A percentile compares a stretch with the other conserved stretches of the same genome.
Evolutionary conservation across 2,329 filamentous ascomycete genomes (phyloP).

Genomic region (Microsporum ferrugineum): DNA sequence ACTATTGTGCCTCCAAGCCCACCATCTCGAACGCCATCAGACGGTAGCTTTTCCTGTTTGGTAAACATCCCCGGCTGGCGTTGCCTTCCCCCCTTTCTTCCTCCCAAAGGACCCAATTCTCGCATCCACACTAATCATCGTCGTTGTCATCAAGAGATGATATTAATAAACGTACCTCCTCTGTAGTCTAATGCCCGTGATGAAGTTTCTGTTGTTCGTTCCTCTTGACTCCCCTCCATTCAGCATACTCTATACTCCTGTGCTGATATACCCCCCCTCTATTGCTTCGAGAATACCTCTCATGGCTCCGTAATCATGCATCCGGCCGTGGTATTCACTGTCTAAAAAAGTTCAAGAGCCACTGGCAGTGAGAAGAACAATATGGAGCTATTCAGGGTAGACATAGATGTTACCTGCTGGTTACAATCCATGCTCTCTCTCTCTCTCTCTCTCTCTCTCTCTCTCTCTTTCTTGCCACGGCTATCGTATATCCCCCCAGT

Average conservation of each 20-base stretch:
- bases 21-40: neutral
- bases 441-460: neutral
- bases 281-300: too few relatives aligned
- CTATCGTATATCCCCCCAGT: neutral
- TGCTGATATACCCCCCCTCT: neutral
- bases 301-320: too few relatives aligned
- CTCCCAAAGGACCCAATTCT: neutral
- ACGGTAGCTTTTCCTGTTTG: neutral
- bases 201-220: neutral
- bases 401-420: too few relatives aligned
- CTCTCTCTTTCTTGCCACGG: neutral
- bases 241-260: neutral
- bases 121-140: neutral
- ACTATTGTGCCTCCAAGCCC: neutral
- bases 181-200: neutral
- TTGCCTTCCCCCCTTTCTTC: neutral
- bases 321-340: too few relatives aligned
- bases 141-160: neutral
- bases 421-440: too few relatives aligned
- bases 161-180: neutral
- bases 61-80: neutral
- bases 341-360: too few relatives aligned
- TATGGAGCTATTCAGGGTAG: too few relatives aligned
- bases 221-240: neutral
- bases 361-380: too few relatives aligned